These are phyloP conservation scores for Sporisorium graminicola DNA, from an alignment of 1,284 basidiomycete species.

Conservation along the genomic window DNA sequence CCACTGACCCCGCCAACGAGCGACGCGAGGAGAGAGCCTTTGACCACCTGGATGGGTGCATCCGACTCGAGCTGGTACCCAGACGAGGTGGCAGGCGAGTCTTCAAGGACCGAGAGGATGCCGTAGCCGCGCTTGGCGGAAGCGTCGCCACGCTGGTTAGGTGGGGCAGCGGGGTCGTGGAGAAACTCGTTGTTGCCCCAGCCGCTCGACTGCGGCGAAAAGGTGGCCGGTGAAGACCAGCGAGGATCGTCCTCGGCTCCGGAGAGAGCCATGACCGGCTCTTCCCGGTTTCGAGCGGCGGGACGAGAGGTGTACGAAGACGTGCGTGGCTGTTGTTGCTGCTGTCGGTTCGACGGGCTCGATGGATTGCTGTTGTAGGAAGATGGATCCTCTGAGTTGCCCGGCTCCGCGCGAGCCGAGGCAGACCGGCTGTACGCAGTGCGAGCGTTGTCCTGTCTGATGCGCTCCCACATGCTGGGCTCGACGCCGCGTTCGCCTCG, in stretches of 20 bases:
- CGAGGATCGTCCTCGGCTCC: slow-evolving; percentile 42
- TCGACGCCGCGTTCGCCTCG: slow-evolving; percentile 46
- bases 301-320: neutral
- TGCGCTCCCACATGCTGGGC: slow-evolving; percentile 56
- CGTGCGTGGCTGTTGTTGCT: slow-evolving; percentile 4
- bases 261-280: slow-evolving; percentile 43
- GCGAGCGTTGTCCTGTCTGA: slow-evolving; percentile 55
- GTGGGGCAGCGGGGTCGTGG: slow-evolving; percentile 23
- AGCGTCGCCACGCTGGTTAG: neutral
- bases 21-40: slow-evolving; percentile 46
- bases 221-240: slow-evolving; percentile 36
- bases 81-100: neutral
- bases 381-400: slow-evolving; percentile 11
- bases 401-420: slow-evolving; percentile 11
- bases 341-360: neutral
- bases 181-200: slow-evolving; percentile 48
- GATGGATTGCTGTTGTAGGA: neutral
- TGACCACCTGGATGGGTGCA: slow-evolving; percentile 48
- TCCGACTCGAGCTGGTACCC: slow-evolving; percentile 39
- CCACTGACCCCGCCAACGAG: slow-evolving; percentile 37
- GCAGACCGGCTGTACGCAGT: slow-evolving; percentile 32
- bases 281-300: slow-evolving; percentile 15
- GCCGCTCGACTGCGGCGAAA: slow-evolving; percentile 31
- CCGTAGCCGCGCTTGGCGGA: slow-evolving; percentile 21
- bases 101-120: slow-evolving; percentile 43